phyloP scores from a whole-genome alignment of 495 filamentous ascomycete species.

The Xylaria grammica region DNA sequence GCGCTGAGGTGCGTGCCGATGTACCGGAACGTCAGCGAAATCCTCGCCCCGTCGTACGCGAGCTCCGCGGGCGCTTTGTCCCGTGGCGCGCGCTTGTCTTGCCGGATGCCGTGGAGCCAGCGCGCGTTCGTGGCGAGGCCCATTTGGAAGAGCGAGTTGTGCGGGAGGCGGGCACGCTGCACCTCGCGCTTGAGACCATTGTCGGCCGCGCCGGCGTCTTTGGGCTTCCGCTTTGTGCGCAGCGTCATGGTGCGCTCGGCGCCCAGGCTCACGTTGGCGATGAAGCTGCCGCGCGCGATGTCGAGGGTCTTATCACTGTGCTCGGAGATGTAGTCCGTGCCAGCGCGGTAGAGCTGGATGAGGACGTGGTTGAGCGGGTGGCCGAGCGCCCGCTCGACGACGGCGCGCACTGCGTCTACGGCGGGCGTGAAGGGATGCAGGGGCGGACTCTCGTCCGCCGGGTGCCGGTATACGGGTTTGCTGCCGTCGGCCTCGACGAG shows the following conservation, averaged over 20 bases:
- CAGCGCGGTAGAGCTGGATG: conserved; percentile 89
- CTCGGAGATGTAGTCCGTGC: conserved; percentile 94
- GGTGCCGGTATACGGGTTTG: conserved; percentile 92
- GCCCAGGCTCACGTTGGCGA: conserved; percentile 92
- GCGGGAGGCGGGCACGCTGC: conserved; percentile 77
- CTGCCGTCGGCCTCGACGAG: conserved; percentile 70
- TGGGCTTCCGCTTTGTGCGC: conserved; percentile 71
- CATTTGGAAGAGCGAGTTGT: conserved; percentile 86
- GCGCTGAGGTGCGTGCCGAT: conserved; percentile 84
- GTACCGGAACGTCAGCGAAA: conserved; percentile 89
- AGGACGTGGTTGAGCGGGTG: conserved; percentile 92
- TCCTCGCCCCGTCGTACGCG: conserved; percentile 75
- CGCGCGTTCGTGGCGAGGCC: conserved; percentile 79
- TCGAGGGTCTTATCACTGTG: conserved; percentile 97
- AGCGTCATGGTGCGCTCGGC: conserved; percentile 91
- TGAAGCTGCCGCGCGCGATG: conserved; percentile 77
- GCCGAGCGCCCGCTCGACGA: conserved; percentile 70
- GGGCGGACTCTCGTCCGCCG: conserved; percentile 86
- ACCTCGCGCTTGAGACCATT: conserved; percentile 33
- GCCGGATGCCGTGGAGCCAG: conserved; percentile 89
- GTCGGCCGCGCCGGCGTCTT: conserved; percentile 28
- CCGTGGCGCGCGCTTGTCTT: conserved; percentile 73
- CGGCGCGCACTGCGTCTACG: conserved; percentile 68
- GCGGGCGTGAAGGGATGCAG: conserved; percentile 74
- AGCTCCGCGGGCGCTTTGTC: conserved; percentile 74